Base-by-base conservation (phyloP, 495 filamentous ascomycete species). In the Hypoxylon lenormandii region DNA sequence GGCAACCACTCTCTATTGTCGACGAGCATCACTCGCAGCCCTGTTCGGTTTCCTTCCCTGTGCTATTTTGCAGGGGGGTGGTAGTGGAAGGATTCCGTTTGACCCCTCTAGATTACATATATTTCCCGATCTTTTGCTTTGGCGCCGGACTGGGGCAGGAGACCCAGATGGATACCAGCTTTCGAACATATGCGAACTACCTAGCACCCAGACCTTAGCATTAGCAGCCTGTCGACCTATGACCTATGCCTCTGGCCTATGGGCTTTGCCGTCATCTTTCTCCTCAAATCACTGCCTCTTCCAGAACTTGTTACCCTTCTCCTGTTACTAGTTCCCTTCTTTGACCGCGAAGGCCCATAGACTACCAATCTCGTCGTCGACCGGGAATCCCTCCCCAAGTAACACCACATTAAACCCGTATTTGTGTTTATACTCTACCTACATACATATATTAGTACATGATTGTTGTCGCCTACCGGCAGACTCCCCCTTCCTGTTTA, bases 41-140 rank as follows among this genome's bases (percentile, higher is more conserved):
- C 72, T 72, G 71, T 30, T 72, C 43, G 49, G 60, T 65, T 72
- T 60, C 64, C 55, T 53, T 69, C 65, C 65, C 22, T 65, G 64
- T 60, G 60, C 55, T 68, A 69, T 60, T 57, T 57, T 65, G 28
- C 70, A 72, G 70, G 70, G 70, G 72, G 55, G 53, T 61, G 63
- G 63, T 70, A 59, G 49, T 57, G 68, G 73, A 76, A 76, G 74
- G 74, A 76, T 76, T 54, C 56, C 42, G 62, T 57, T 70, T 45
- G 52, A 66, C 74, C 74, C 74, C 74, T 76, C 72, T 57, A 74
- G 71, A 74, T 69, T 74, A 71, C 69, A 64, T 70, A 33, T 33
- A 33, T 33, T 33, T 70, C 61, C 62, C 68, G 62, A 66, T 66
- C 66, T 33, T 71, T 61, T 71, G 62, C 62, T 71, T 66, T 60